Conservation (phyloP, 169 alveolate genomes). For the Plasmodium inui region DNA sequence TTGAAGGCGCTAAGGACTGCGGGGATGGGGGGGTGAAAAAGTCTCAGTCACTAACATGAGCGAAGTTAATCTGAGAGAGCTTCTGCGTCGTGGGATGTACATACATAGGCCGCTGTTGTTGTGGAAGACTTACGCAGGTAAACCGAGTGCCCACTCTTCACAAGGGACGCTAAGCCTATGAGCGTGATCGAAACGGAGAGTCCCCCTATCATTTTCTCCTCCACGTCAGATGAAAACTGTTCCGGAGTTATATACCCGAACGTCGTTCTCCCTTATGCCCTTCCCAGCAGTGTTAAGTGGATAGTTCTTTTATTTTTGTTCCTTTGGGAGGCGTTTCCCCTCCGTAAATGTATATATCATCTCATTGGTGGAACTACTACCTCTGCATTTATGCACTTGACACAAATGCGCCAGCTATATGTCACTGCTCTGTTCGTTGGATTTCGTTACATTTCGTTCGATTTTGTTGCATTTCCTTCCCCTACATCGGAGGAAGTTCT, state of each 20-base stretch:
- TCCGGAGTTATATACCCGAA: not conserved
- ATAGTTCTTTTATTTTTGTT: not conserved
- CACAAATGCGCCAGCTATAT: not conserved
- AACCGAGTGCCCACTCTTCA: conserved; percentile 52
- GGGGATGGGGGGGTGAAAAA: not conserved
- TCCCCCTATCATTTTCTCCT: conserved; percentile 6
- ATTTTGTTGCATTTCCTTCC: not conserved
- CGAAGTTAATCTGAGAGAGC: not conserved
- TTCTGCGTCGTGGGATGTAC: not conserved
- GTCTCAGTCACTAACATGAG: not conserved
- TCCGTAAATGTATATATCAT: too few relatives aligned
- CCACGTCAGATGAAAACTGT: not conserved
- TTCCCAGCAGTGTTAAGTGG: not conserved
- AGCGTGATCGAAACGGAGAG: conserved; percentile 37
- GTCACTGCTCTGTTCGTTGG: not conserved
- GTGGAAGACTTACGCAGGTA: conserved; percentile 30
- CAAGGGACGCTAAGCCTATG: conserved; percentile 49
- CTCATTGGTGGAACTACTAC: too few relatives aligned
- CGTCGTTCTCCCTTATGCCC: not conserved
- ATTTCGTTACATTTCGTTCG: not conserved
- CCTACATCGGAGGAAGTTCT: not conserved
- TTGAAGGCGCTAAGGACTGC: conserved; percentile 38
- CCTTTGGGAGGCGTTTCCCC: too few relatives aligned
- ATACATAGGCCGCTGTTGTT: not conserved
- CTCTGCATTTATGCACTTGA: too few relatives aligned